Evolutionary conservation across 805 yeast species (phyloP).

Genomic region (Kodamaea kakaduensis): DNA sequence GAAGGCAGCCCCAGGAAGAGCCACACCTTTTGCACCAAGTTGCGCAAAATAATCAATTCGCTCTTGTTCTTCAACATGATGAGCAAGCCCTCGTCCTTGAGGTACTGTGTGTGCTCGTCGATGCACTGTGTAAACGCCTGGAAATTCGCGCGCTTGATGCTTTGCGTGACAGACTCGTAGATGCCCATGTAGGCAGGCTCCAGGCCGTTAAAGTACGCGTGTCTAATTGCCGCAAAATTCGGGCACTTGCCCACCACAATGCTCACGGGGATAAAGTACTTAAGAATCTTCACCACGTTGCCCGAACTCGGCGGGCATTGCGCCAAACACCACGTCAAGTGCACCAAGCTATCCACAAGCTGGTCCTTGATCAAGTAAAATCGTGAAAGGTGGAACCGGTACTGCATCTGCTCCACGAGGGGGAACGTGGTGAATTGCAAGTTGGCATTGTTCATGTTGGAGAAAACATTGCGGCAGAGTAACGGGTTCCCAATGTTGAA

Average conservation of each 20-base stretch:
- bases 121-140: slow-evolving; percentile 28
- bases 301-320: slow-evolving; percentile 31
- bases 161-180: slow-evolving; percentile 35
- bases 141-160: slow-evolving; percentile 44
- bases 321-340: slow-evolving; percentile 52
- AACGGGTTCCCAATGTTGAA: slow-evolving; percentile 53
- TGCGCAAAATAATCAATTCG: slow-evolving; percentile 44
- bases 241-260: slow-evolving; percentile 56
- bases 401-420: slow-evolving; percentile 45
- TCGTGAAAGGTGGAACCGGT: slow-evolving; percentile 51
- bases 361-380: slow-evolving; percentile 53
- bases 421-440: slow-evolving; percentile 40
- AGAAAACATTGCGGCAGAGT: slow-evolving; percentile 57
- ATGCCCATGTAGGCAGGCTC: slow-evolving; percentile 23
- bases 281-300: slow-evolving; percentile 36
- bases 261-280: slow-evolving; percentile 49
- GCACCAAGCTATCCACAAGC: slow-evolving; percentile 43
- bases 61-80: slow-evolving; percentile 45
- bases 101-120: slow-evolving; percentile 29
- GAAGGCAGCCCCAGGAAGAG: slow-evolving; percentile 19
- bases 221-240: slow-evolving; percentile 15
- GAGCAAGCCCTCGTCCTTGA: slow-evolving; percentile 35
- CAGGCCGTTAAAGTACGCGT: slow-evolving; percentile 13
- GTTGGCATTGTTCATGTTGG: slow-evolving; percentile 53
- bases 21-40: slow-evolving; percentile 38